A percentile compares a stretch with the other conserved stretches of the same genome.
These are phyloP conservation scores for Diplodia sapinea DNA, from an alignment of 2,329 filamentous ascomycete genomes.

Conservation along the genomic window DNA sequence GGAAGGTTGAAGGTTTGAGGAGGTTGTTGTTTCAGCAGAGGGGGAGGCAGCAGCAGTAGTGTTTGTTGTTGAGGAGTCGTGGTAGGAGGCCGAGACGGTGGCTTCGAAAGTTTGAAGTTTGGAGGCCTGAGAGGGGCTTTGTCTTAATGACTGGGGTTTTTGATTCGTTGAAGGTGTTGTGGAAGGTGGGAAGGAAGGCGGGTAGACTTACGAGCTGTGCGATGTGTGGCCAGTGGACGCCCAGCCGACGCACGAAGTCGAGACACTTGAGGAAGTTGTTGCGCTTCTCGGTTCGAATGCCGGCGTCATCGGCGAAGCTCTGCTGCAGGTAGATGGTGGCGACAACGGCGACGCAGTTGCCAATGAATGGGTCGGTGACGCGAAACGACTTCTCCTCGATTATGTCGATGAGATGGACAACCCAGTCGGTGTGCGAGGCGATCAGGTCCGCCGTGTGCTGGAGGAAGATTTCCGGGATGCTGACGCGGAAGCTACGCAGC, in stretches of 20 bases:
- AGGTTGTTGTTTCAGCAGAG: neutral
- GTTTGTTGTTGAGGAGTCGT: constrained; percentile 33
- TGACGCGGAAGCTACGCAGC: constrained; percentile 59
- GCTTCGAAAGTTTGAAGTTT: constrained; percentile 52
- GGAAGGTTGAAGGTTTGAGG: constrained; percentile 41
- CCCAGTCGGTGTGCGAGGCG: constrained; percentile 59
- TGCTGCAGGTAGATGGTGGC: constrained; percentile 62
- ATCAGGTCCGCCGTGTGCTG: constrained; percentile 61
- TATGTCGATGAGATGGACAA: constrained; percentile 59
- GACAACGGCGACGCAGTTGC: constrained; percentile 59
- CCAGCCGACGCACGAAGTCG: constrained; percentile 50
- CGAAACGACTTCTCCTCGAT: constrained; percentile 54
- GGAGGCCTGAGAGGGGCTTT: constrained; percentile 40
- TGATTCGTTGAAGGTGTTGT: neutral
- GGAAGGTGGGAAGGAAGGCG: neutral
- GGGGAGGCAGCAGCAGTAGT: no score
- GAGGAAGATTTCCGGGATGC: constrained; percentile 61
- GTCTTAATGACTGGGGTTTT: neutral
- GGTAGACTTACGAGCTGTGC: constrained; percentile 41
- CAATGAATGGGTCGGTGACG: constrained; percentile 55
- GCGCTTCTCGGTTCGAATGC: constrained; percentile 51
- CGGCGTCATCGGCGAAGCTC: constrained; percentile 55
- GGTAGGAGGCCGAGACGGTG: constrained; percentile 54
- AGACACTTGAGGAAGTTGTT: constrained; percentile 54
- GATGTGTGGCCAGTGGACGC: constrained; percentile 54